These are phyloP conservation scores for Xerocomus cyaneibrunnescens DNA, from an alignment of 1,284 basidiomycete species.

Conservation along the genomic window DNA sequence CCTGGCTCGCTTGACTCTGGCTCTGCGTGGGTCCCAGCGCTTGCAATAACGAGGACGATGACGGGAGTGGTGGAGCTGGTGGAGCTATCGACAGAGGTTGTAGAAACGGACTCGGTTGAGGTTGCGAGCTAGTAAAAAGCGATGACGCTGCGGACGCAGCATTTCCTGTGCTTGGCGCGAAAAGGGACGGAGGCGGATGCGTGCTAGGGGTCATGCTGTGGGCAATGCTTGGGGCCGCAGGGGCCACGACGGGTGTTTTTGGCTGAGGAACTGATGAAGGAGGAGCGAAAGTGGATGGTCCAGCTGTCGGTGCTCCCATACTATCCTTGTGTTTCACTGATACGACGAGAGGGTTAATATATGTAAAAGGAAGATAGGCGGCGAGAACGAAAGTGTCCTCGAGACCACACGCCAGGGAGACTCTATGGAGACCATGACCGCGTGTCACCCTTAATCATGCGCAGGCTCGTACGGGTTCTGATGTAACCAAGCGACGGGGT, in stretches of 20 bases:
- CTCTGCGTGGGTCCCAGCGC: slow-evolving; percentile 20
- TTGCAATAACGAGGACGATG: slow-evolving; percentile 30
- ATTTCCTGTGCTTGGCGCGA: slow-evolving; percentile 19
- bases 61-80: slow-evolving; percentile 17
- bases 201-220: slow-evolving; percentile 37
- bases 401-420: not conserved
- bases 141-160: slow-evolving; percentile 14
- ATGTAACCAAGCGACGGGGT: not conserved
- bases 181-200: slow-evolving; percentile 33
- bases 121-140: slow-evolving; percentile 21
- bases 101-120: slow-evolving; percentile 34
- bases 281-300: slow-evolving; percentile 12
- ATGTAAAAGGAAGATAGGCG: not conserved
- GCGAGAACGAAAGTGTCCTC: not conserved
- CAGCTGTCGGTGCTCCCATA: slow-evolving; percentile 11
- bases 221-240: slow-evolving; percentile 10
- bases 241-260: slow-evolving; percentile 26
- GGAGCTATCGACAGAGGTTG: slow-evolving; percentile 21
- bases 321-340: slow-evolving; percentile 29
- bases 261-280: slow-evolving; percentile 17
- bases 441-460: not conserved
- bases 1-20: slow-evolving; percentile 17
- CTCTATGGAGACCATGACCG: not conserved
- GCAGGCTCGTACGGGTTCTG: not conserved
- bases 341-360: slow-evolving; percentile 7